phyloP scores from a whole-genome alignment of 2,329 filamentous ascomycete species.

The Aspergillus tamarii region DNA sequence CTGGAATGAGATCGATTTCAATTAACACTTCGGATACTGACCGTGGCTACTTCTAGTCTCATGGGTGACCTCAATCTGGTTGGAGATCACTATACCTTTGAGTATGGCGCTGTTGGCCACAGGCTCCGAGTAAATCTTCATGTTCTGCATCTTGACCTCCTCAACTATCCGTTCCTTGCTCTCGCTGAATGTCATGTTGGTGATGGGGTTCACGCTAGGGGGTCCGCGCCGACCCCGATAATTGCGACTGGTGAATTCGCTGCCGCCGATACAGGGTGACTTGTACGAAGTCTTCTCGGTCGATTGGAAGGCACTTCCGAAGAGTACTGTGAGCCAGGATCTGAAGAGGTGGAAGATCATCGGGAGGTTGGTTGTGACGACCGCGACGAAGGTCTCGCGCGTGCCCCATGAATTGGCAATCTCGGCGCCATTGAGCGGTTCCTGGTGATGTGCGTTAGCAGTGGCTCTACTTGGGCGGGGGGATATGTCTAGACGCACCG shows the following conservation, averaged over 20 bases:
- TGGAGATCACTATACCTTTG: not conserved
- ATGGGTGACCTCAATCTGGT: not conserved
- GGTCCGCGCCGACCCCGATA: not conserved
- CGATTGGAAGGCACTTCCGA: constrained; percentile 43
- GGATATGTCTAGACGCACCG: constrained; percentile 21
- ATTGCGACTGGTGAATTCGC: not conserved
- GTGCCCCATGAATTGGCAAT: constrained; percentile 42
- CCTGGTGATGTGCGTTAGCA: constrained; percentile 17
- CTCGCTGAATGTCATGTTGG: not conserved
- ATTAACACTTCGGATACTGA: too few relatives aligned
- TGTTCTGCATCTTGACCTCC: not conserved
- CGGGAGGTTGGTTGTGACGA: constrained; percentile 42
- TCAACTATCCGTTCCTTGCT: not conserved
- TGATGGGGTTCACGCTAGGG: not conserved
- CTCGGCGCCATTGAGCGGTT: constrained; percentile 35
- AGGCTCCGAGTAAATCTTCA: not conserved
- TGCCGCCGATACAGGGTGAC: not conserved
- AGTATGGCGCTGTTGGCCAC: not conserved
- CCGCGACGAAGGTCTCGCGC: constrained; percentile 46
- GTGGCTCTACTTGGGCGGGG: not conserved
- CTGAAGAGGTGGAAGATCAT: constrained; percentile 49
- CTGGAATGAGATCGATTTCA: not conserved
- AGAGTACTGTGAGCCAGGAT: constrained; percentile 40
- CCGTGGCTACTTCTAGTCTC: not conserved
- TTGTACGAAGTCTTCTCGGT: not conserved